Evolutionary conservation across 2,329 filamentous ascomycete genomes (phyloP).

Genomic region (Cladophialophora immunda): DNA sequence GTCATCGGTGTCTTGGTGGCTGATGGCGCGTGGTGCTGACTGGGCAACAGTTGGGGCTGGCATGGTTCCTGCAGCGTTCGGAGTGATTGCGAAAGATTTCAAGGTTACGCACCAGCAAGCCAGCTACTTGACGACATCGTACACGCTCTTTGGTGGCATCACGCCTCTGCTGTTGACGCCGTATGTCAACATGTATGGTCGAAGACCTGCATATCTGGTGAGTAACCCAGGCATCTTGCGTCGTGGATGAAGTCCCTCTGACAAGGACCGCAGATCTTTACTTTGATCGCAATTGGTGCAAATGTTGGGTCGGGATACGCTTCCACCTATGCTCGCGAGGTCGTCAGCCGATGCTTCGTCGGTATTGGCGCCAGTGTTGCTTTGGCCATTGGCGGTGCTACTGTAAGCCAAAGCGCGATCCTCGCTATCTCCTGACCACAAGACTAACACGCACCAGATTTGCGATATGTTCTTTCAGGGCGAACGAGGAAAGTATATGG

Average conservation of each 20-base stretch:
- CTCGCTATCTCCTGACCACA: neutral
- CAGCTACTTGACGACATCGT: conserved; percentile 16
- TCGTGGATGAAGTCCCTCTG: neutral
- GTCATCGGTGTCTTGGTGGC: too few species aligned
- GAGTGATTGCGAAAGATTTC: conserved; percentile 17
- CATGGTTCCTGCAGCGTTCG: conserved; percentile 18
- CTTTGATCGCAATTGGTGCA: conserved; percentile 9
- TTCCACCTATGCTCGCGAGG: conserved; percentile 12
- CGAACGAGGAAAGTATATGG: conserved; percentile 4
- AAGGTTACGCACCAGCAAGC: conserved; percentile 14
- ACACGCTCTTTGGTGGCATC: conserved; percentile 15
- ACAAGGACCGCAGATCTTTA: conserved; percentile 6
- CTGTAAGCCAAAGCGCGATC: neutral
- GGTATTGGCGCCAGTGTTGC: conserved; percentile 14
- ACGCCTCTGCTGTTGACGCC: conserved; percentile 15
- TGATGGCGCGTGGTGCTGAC: neutral
- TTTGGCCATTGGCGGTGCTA: conserved; percentile 15
- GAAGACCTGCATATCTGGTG: conserved; percentile 14
- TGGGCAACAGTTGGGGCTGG: conserved; percentile 3
- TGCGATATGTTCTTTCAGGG: conserved; percentile 2
- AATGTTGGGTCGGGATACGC: conserved; percentile 16
- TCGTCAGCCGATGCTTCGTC: conserved; percentile 12
- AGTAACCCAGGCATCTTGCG: neutral
- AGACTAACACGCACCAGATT: neutral
- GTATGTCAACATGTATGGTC: conserved; percentile 19